Base-by-base conservation (phyloP, 805 yeast species). In the Grigorovia transvaalensis region DNA sequence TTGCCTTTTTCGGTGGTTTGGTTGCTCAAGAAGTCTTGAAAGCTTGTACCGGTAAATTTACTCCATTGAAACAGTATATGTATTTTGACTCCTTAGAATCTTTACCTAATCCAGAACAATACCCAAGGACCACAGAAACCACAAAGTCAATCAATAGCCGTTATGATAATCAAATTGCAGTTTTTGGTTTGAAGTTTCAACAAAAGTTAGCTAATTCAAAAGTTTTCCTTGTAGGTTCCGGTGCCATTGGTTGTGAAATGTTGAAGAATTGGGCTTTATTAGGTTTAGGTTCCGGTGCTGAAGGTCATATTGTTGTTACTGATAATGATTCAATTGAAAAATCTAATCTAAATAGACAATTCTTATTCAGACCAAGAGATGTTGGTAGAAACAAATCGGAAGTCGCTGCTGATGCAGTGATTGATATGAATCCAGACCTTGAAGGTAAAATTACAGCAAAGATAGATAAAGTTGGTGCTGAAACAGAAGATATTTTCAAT, bases 221-320 rank as follows among this genome's bases (percentile, higher is more conserved):
- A 63, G 88, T 90, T 3, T 91, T 93, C 69, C 74, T 93, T 58
- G 99, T 93, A 44, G 99, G 99, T 46, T 77, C 97, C 1, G 99
- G 99, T 66, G 99, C 99, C 18, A 93, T 93, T 74, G 99, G 99
- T 43, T 93, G 99, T 74, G 99, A 93, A 72, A 91, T 93, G 90
- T 76, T 93, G 63, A 93, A 93, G 71, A 90, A 88, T 65, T 93
- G 98, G 98, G 96, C 99, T 5, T 78, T 93, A 78, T 77, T 90
- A 80, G 99, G 99, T 46, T 73, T 93, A 50, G 98, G 96, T 40
- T 77, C 95, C 23, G 98, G 98, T 44, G 88, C 90, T 43, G 69
- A 85, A 3, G 99, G 99, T 61, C 78, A 80, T 60, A 86, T 93
- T 54, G 71, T 72, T 50, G 84, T 93, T 47, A 93, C 99, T 27